These are phyloP conservation scores for Moringa oleifera DNA, from an alignment of 345 rosid species.

Conservation along the genomic window DNA sequence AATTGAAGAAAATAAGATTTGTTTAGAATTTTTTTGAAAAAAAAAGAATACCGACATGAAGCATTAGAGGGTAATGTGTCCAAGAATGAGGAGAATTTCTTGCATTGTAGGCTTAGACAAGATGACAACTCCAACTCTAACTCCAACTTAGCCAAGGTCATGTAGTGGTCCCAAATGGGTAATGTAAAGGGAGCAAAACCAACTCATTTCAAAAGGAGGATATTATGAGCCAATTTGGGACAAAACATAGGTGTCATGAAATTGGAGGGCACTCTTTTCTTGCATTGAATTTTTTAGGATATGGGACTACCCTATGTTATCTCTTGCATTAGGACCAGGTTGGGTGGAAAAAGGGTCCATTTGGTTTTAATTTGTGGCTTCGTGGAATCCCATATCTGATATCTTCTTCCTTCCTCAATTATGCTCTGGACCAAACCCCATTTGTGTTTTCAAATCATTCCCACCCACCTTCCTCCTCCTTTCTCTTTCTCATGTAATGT, in stretches of 20 bases:
- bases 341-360: no score
- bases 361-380: neutral
- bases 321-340: no score
- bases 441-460: constrained; percentile 11
- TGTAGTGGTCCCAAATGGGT: constrained; percentile 15
- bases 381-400: constrained; percentile 1
- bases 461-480: constrained; percentile 10
- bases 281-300: no score
- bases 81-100: neutral
- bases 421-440: constrained; percentile 3
- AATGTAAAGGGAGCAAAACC: constrained; percentile 3
- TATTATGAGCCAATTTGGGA: constrained; percentile 1
- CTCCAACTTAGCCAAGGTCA: constrained; percentile 7
- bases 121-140: constrained; percentile 18
- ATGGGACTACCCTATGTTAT: no score
- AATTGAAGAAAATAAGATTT: neutral
- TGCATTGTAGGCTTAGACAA: neutral
- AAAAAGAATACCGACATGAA: constrained; percentile 14
- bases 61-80: neutral
- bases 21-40: neutral
- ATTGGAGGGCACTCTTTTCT: constrained; percentile 14
- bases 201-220: neutral
- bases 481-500: constrained; percentile 10
- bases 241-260: constrained; percentile 10
- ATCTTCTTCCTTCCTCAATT: neutral